These are phyloP conservation scores for Mycena alexandri DNA, from an alignment of 768 basidiomycete species.

Conservation along the genomic window DNA sequence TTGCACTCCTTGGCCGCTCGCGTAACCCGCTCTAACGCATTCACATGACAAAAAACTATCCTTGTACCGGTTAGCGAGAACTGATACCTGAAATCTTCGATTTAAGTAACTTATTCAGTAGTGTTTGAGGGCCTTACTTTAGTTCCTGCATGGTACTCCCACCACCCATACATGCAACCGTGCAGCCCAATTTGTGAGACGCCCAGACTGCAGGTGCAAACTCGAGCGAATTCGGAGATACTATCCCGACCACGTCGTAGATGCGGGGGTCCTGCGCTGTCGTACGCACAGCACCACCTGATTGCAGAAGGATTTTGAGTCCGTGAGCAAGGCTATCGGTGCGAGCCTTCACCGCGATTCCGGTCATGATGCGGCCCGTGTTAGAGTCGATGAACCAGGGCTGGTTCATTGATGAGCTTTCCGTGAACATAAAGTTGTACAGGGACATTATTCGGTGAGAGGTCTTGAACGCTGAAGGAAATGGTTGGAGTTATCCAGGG, in stretches of 20 bases:
- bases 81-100: background rate
- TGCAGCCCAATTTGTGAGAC: slow-evolving; percentile 19
- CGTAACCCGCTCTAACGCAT: slow-evolving; percentile 4
- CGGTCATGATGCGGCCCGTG: slow-evolving; percentile 2
- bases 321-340: slow-evolving; percentile 3
- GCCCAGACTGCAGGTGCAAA: slow-evolving; percentile 18
- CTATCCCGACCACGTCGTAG: slow-evolving; percentile 7
- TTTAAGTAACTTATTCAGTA: background rate
- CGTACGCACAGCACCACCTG: background rate
- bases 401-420: slow-evolving; percentile 9
- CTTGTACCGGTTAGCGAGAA: slow-evolving; percentile 10
- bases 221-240: slow-evolving; percentile 16
- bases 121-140: background rate
- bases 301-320: background rate
- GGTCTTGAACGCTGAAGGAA: too few relatives aligned
- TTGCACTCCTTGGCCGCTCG: background rate
- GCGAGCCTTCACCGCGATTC: background rate
- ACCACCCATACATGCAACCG: slow-evolving; percentile 1
- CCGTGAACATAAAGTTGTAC: slow-evolving; percentile 23
- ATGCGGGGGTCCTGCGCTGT: background rate
- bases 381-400: slow-evolving; percentile 15
- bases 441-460: slow-evolving; percentile 8
- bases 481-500: too few relatives aligned
- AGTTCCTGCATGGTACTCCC: slow-evolving; percentile 4
- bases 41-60: background rate